Percentiles rank a stretch among this genome's conserved stretches.
Conservation (phyloP, 805 yeast species). For the Suhomyces emberorum region DNA sequence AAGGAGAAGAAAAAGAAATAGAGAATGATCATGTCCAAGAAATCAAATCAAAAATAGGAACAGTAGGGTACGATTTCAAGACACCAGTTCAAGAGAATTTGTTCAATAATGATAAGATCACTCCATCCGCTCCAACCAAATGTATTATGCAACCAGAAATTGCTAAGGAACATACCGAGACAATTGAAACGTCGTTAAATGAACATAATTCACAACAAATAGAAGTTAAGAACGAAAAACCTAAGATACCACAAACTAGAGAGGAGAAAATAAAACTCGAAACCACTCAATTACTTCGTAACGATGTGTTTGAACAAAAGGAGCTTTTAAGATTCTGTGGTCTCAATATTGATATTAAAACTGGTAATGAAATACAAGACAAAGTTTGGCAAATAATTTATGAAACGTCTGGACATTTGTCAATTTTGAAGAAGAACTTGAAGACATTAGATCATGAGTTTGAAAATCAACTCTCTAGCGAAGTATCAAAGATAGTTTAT, state of each 20-base stretch:
- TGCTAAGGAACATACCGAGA: too few species aligned
- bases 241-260: too few species aligned
- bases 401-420: slow-evolving; percentile 24
- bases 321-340: slow-evolving; percentile 17
- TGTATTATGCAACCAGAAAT: too few species aligned
- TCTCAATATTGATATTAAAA: slow-evolving; percentile 6
- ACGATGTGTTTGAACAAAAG: slow-evolving; percentile 1
- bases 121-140: too few species aligned
- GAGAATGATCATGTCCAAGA: slow-evolving; percentile 2
- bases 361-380: slow-evolving; percentile 10
- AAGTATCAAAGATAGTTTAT: neutral
- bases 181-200: too few species aligned
- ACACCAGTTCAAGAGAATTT: too few species aligned
- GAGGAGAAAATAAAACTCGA: neutral
- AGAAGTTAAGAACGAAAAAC: too few species aligned
- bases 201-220: too few species aligned
- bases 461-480: slow-evolving; percentile 6
- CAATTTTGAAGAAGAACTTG: slow-evolving; percentile 20
- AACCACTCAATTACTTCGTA: slow-evolving; percentile 3
- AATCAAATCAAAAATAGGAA: neutral
- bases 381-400: slow-evolving; percentile 21
- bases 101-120: too few species aligned
- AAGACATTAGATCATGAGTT: slow-evolving; percentile 11
- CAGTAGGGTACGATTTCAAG: too few species aligned
- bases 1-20: too few species aligned